A percentile compares a stretch with the other conserved stretches of the same genome.
Evolutionary conservation across 768 basidiomycete species (phyloP).

Genomic region (Boletus eberwhitei): DNA sequence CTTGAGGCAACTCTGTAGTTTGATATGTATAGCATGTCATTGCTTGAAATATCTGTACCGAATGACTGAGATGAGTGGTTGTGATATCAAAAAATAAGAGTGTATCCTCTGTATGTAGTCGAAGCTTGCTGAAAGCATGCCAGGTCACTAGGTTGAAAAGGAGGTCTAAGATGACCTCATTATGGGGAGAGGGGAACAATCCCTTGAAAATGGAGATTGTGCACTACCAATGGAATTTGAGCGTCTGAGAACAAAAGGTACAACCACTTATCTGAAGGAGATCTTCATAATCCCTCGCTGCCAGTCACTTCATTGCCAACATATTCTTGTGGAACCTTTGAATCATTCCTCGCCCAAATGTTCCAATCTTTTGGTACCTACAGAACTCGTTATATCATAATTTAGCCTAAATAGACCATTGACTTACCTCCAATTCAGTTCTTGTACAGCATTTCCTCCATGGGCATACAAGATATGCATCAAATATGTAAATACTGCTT

Average conservation of each 20-base stretch:
- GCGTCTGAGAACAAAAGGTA: accelerated
- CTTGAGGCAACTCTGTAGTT: too few species aligned
- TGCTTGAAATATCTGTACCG: too few species aligned
- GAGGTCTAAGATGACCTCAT: not conserved
- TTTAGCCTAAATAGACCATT: too few species aligned
- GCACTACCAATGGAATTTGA: not conserved
- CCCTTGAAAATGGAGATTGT: not conserved
- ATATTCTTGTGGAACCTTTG: not conserved
- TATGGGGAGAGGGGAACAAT: not conserved
- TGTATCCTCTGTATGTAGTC: not conserved
- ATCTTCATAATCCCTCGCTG: not conserved
- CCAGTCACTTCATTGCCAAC: not conserved
- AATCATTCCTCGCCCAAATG: not conserved
- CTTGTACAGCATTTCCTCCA: not conserved
- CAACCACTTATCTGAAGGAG: not conserved
- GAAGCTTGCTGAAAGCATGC: not conserved
- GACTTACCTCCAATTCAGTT: not conserved
- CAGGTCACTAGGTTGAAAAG: not conserved
- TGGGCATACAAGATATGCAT: not conserved
- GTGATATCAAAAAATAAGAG: too few species aligned
- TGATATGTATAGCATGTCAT: too few species aligned
- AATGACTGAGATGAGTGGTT: too few species aligned
- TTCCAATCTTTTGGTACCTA: not conserved
- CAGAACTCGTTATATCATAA: not conserved
- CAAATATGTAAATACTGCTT: not conserved